A percentile compares a stretch with the other conserved stretches of the same genome.
Conservation (phyloP, 2,329 filamentous ascomycete species). For the Alternaria postmessia region DNA sequence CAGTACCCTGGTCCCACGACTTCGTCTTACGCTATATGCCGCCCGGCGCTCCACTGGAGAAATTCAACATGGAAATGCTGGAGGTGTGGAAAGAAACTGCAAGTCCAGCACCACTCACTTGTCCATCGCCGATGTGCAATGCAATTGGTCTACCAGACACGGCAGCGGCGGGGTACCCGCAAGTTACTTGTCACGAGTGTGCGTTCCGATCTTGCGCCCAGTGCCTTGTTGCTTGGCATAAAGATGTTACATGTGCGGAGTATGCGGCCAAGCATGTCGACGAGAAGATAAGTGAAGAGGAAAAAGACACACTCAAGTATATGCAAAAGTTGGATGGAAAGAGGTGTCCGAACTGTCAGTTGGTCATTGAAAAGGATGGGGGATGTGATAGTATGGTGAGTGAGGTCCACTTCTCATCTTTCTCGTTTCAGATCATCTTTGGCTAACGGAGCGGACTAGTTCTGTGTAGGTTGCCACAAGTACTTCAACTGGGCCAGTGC, state of each 20-base stretch:
- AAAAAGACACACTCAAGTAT: constrained; percentile 31
- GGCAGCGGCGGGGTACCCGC: constrained; percentile 32
- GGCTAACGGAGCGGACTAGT: neutral
- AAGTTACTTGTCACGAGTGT: constrained; percentile 34
- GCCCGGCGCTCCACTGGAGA: constrained; percentile 19
- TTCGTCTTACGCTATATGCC: constrained; percentile 35
- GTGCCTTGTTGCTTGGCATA: constrained; percentile 38
- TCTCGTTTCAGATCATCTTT: neutral
- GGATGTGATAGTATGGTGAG: constrained; percentile 36
- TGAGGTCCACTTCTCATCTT: neutral
- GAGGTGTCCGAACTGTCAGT: constrained; percentile 41
- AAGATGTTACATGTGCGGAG: constrained; percentile 34
- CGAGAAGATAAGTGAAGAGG: constrained; percentile 30
- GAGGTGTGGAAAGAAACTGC: constrained; percentile 28
- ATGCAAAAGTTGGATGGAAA: constrained; percentile 38
- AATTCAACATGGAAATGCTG: constrained; percentile 38
- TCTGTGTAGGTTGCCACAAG: constrained; percentile 33
- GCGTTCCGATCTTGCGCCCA: constrained; percentile 27
- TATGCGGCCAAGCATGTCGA: constrained; percentile 24
- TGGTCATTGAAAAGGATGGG: constrained; percentile 43
- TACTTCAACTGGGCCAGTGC: constrained; percentile 40
- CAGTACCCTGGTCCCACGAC: constrained; percentile 25
- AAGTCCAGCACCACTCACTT: constrained; percentile 20
- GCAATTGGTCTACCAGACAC: constrained; percentile 27
- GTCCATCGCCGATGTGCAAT: constrained; percentile 23